Evolutionary conservation across 331 rosid genomes (phyloP).

Genomic region (Telfairia occidentalis): DNA sequence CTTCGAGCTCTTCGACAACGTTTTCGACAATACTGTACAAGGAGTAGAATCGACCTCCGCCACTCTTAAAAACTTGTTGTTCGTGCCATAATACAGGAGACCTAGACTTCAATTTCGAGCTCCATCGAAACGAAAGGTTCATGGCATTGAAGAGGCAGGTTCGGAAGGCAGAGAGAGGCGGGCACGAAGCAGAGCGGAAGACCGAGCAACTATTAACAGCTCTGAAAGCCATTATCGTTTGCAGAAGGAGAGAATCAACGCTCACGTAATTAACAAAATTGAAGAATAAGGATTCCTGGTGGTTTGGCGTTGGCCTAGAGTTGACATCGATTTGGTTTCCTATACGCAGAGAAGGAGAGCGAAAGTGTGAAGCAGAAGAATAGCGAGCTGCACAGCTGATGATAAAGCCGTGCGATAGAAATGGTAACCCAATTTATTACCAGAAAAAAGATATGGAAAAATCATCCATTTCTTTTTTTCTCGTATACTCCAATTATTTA

Average conservation of each 20-base stretch:
- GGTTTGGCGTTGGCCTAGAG: neutral
- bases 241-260: neutral
- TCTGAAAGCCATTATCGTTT: constrained; percentile 48
- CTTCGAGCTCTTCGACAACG: constrained; percentile 57
- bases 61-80: constrained; percentile 19
- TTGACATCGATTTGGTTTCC: neutral
- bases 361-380: neutral
- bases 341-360: neutral
- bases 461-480: too few relatives aligned
- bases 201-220: constrained; percentile 45
- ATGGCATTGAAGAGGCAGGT: constrained; percentile 26
- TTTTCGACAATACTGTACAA: constrained; percentile 44
- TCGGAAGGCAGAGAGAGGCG: constrained; percentile 40
- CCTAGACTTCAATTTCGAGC: constrained; percentile 15
- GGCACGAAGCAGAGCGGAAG: constrained; percentile 43
- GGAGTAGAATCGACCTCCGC: constrained; percentile 29
- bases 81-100: constrained; percentile 13
- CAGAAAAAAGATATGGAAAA: neutral
- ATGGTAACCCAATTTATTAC: neutral
- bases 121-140: constrained; percentile 14
- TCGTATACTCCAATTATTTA: too few relatives aligned
- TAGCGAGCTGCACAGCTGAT: neutral
- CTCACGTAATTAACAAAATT: neutral
- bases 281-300: neutral
- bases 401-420: neutral